These are phyloP conservation scores for Thelonectria blattea DNA, from an alignment of 2,329 filamentous ascomycete genomes.

Conservation along the genomic window DNA sequence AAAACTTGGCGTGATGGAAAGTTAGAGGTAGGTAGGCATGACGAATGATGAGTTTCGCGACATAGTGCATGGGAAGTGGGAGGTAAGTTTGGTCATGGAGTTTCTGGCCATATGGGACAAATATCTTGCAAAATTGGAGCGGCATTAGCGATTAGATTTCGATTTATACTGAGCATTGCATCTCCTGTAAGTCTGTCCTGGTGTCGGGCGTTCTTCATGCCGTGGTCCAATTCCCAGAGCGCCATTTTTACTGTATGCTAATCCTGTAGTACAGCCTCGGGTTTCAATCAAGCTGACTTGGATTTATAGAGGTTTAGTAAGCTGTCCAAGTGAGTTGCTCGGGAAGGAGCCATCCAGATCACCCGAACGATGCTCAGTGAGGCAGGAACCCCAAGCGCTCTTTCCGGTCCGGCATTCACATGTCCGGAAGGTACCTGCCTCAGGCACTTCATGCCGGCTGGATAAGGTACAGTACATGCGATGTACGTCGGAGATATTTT, in stretches of 20 bases:
- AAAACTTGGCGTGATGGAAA: neutral
- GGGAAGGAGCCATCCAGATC: neutral
- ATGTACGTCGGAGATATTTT: neutral
- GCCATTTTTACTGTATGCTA: neutral
- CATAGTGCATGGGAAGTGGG: neutral
- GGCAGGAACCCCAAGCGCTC: neutral
- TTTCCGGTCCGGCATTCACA: neutral
- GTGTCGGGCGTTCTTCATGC: neutral
- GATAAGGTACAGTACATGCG: neutral
- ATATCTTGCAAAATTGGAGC: neutral
- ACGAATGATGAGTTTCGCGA: neutral
- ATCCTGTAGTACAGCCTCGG: neutral
- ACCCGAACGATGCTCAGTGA: neutral
- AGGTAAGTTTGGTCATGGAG: constrained; percentile 3
- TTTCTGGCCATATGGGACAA: neutral
- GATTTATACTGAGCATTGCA: constrained; percentile 4
- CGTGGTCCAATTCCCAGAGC: too few relatives aligned
- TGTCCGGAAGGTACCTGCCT: too few relatives aligned
- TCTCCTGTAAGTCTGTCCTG: neutral
- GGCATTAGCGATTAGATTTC: constrained; percentile 1
- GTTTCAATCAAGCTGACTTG: neutral
- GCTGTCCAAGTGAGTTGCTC: neutral
- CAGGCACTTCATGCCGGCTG: neutral
- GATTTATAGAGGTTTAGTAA: neutral
- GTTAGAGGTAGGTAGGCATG: neutral